A percentile compares a stretch with the other conserved stretches of the same genome.
These are phyloP conservation scores for Phymatotrichopsis omnivora DNA, from an alignment of 2,329 filamentous ascomycete genomes.

Conservation along the genomic window DNA sequence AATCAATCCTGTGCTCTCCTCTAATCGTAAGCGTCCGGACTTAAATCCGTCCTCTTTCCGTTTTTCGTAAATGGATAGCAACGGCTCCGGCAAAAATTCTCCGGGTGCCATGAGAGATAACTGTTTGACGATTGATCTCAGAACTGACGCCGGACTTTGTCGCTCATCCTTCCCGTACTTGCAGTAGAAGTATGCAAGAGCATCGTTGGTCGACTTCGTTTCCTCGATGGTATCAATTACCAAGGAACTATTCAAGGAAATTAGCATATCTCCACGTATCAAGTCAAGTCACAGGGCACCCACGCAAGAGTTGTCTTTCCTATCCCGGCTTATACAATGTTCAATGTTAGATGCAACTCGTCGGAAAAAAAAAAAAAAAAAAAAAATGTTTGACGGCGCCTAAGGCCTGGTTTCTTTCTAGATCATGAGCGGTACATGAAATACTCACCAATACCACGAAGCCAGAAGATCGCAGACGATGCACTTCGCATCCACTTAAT, in stretches of 20 bases:
- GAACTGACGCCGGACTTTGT: constrained; percentile 30
- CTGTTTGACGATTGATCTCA: constrained; percentile 29
- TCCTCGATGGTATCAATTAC: constrained; percentile 16
- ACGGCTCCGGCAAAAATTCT: constrained; percentile 13
- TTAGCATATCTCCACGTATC: too few species aligned
- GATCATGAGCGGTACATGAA: constrained; percentile 25
- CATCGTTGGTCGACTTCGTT: constrained; percentile 29
- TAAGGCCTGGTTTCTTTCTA: constrained; percentile 34
- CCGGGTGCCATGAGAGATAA: constrained; percentile 5
- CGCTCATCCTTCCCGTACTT: constrained; percentile 26
- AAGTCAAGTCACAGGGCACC: constrained; percentile 16
- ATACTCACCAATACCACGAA: constrained; percentile 20
- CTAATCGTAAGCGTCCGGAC: too few species aligned
- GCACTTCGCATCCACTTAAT: constrained; percentile 3
- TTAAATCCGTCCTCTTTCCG: constrained; percentile 6
- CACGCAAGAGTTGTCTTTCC: constrained; percentile 34
- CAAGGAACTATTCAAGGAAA: neutral
- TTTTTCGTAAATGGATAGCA: constrained; percentile 12
- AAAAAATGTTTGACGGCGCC: too few species aligned
- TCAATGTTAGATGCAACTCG: neutral
- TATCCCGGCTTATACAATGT: constrained; percentile 22
- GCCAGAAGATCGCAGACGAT: constrained; percentile 12
- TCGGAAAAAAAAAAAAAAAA: too few species aligned
- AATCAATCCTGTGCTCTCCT: neutral
- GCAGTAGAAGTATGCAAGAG: constrained; percentile 35